These are phyloP conservation scores for Ustilago lituana DNA, from an alignment of 1,284 basidiomycete species.

Conservation along the genomic window DNA sequence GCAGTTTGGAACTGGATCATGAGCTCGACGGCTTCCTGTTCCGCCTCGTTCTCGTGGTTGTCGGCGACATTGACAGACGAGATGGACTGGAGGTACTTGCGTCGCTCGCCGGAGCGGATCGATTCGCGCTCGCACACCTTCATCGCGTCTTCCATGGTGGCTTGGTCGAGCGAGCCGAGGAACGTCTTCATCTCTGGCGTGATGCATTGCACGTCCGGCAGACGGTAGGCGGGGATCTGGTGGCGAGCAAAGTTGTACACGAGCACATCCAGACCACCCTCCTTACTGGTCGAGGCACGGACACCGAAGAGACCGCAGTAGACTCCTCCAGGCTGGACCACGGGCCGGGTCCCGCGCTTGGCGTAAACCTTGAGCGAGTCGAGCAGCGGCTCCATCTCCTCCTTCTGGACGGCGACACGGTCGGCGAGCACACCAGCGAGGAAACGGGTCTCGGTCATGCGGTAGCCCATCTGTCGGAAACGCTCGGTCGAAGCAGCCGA, in stretches of 20 bases:
- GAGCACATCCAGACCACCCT: constrained; percentile 68
- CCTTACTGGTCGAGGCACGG: constrained; percentile 67
- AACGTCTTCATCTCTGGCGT: constrained; percentile 68
- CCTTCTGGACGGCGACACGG: constrained; percentile 69
- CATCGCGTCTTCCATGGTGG: constrained; percentile 69
- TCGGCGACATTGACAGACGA: constrained; percentile 45
- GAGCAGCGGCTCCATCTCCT: constrained; percentile 70
- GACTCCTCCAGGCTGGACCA: constrained; percentile 70
- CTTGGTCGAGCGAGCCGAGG: constrained; percentile 68
- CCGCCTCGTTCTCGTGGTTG: constrained; percentile 39
- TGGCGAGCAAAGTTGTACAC: constrained; percentile 72
- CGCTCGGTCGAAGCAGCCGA: constrained; percentile 68
- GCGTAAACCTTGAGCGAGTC: constrained; percentile 71
- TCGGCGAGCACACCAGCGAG: constrained; percentile 70
- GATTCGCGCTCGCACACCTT: constrained; percentile 68
- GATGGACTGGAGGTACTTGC: constrained; percentile 52
- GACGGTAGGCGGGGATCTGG: constrained; percentile 71
- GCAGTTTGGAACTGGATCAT: constrained; percentile 71
- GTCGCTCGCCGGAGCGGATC: constrained; percentile 62
- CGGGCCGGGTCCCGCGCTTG: constrained; percentile 70
- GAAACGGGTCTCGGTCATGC: constrained; percentile 71
- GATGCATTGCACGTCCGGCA: constrained; percentile 70
- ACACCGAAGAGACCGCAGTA: constrained; percentile 71
- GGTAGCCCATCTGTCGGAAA: constrained; percentile 70
- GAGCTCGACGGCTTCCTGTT: constrained; percentile 65